A percentile compares a stretch with the other conserved stretches of the same genome.
Conservation (phyloP, 2,329 filamentous ascomycete species). For the Torrubiellomyces zombiae region DNA sequence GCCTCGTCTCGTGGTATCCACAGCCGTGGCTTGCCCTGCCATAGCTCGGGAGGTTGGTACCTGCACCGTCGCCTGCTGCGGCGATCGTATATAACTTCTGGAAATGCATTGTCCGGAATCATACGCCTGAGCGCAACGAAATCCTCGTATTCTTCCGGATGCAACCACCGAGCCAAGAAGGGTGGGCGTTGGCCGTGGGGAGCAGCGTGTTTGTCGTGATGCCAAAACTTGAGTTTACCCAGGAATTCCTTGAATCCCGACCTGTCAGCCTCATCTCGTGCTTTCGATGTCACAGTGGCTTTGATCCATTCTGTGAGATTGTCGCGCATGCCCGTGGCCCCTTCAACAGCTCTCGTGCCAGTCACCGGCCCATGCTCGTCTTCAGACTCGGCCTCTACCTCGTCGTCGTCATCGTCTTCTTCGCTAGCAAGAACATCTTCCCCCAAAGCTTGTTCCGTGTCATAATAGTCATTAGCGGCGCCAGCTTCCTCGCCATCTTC, state of each 20-base stretch:
- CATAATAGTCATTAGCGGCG: slow-evolving; percentile 19
- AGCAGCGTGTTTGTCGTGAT: slow-evolving; percentile 10
- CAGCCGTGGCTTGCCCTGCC: slow-evolving; percentile 46
- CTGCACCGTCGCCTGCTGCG: slow-evolving; percentile 34
- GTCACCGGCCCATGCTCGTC: slow-evolving; percentile 10
- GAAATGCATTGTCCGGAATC: slow-evolving; percentile 38
- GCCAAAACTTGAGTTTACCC: slow-evolving; percentile 11
- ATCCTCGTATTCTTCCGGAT: slow-evolving; percentile 60
- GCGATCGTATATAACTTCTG: slow-evolving; percentile 28
- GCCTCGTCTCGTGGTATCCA: slow-evolving; percentile 70
- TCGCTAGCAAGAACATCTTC: slow-evolving; percentile 12
- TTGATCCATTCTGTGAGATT: slow-evolving; percentile 18
- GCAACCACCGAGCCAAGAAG: slow-evolving; percentile 51
- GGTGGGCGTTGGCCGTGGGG: slow-evolving; percentile 22
- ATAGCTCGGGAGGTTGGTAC: slow-evolving; percentile 52
- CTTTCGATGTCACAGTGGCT: slow-evolving; percentile 19
- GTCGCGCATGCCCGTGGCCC: slow-evolving; percentile 16
- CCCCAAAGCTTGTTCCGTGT: slow-evolving; percentile 17
- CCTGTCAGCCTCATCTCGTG: slow-evolving; percentile 10
- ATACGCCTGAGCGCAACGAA: slow-evolving; percentile 54
- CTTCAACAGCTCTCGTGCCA: slow-evolving; percentile 19
- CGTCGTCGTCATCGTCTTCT: slow-evolving; percentile 13
- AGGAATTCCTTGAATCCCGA: slow-evolving; percentile 13
- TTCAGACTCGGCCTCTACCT: slow-evolving; percentile 8
- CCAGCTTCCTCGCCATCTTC: slow-evolving; percentile 8